Percentiles rank a stretch among this genome's conserved stretches.
These are phyloP conservation scores for Gaultheria prostrata DNA, from an alignment of 148 eudicot species.

Conservation along the genomic window DNA sequence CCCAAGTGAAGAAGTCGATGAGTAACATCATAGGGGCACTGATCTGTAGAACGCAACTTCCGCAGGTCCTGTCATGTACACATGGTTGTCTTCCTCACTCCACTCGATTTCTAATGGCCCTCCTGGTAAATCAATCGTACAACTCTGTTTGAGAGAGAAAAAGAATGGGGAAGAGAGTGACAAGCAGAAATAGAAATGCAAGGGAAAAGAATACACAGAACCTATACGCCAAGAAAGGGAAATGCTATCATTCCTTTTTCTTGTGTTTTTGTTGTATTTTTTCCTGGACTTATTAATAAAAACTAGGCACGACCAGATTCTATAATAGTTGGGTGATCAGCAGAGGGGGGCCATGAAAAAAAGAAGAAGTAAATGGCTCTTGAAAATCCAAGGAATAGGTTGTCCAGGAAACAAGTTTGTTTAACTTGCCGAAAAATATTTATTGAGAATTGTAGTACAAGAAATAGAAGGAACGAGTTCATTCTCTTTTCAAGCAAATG, in stretches of 20 bases:
- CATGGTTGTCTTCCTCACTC: slow-evolving; percentile 78
- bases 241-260: background rate
- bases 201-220: background rate
- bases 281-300: background rate
- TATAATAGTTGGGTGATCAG: background rate
- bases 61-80: slow-evolving; percentile 98
- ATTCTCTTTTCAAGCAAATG: background rate
- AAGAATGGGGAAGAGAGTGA: background rate
- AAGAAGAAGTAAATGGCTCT: background rate
- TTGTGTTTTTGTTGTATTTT: background rate
- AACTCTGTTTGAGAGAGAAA: slow-evolving; percentile 40
- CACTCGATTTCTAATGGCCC: slow-evolving; percentile 95
- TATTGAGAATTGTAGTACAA: no score
- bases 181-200: background rate
- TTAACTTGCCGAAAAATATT: background rate
- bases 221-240: background rate
- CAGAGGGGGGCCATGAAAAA: background rate
- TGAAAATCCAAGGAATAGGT: background rate
- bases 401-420: background rate
- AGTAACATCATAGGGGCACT: slow-evolving; percentile 42
- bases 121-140: slow-evolving; percentile 90
- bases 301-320: background rate
- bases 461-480: no score
- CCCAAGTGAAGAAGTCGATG: background rate
- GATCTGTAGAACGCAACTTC: slow-evolving; percentile 82